A percentile compares a stretch with the other conserved stretches of the same genome.
Conservation (phyloP, 2,329 filamentous ascomycete genomes). For the Annulohypoxylon truncatum region DNA sequence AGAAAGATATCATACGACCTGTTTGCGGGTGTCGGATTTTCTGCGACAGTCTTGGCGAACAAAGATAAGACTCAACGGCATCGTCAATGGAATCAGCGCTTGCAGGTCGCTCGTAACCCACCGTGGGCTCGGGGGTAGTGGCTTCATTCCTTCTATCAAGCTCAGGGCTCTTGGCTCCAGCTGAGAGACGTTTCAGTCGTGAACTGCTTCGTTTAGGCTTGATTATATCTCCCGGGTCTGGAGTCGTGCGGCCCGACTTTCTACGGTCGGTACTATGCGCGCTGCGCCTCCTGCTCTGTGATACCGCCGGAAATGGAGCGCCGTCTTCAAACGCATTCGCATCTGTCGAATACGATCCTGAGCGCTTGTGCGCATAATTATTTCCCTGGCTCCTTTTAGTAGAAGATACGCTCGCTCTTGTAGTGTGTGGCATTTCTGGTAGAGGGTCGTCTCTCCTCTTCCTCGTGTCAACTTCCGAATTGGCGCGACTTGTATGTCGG, state of each 20-base stretch:
- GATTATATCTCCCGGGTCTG: constrained; percentile 59
- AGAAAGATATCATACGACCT: constrained; percentile 91
- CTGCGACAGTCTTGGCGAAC: constrained; percentile 85
- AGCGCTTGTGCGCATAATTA: constrained; percentile 42
- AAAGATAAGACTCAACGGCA: constrained; percentile 86
- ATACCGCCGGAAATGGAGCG: constrained; percentile 76
- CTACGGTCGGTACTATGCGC: constrained; percentile 59
- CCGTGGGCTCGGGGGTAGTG: constrained; percentile 55
- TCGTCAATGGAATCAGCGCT: constrained; percentile 90
- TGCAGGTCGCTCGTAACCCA: constrained; percentile 76
- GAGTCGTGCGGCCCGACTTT: constrained; percentile 61
- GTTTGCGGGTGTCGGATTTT: constrained; percentile 88
- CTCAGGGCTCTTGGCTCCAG: constrained; percentile 53
- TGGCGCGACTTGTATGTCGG: constrained; percentile 43
- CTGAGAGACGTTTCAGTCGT: constrained; percentile 68
- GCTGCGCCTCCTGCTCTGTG: constrained; percentile 68
- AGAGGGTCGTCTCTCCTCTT: constrained; percentile 46
- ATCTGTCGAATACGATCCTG: constrained; percentile 42
- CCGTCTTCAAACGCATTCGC: constrained; percentile 65
- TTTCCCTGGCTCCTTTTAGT: constrained; percentile 41
- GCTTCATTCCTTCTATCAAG: constrained; percentile 44
- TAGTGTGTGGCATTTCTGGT: constrained; percentile 48
- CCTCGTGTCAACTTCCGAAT: constrained; percentile 41
- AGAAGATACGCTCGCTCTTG: constrained; percentile 40
- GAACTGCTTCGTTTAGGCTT: constrained; percentile 67